Conservation (phyloP, 306 rosid species). For the Mucuna pruriens region DNA sequence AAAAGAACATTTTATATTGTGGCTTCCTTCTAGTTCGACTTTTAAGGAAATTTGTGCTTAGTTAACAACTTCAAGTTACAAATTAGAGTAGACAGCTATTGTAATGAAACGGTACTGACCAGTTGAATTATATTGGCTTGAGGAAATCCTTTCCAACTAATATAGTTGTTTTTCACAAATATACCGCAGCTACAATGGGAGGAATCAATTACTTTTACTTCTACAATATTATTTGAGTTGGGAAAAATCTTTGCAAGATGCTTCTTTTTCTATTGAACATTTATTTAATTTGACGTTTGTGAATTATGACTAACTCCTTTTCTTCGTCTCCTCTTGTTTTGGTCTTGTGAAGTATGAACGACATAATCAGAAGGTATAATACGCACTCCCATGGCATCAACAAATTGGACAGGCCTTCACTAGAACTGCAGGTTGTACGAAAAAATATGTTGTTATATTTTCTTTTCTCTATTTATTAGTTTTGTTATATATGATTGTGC, state of each 20-base stretch:
- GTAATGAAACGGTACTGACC: neutral
- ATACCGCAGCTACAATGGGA: too few species aligned
- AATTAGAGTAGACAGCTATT: neutral
- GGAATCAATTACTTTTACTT: neutral
- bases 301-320: neutral
- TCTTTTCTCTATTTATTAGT: neutral
- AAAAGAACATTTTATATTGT: neutral
- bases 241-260: neutral
- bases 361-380: slow-evolving; percentile 35
- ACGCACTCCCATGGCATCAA: slow-evolving; percentile 23
- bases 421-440: slow-evolving; percentile 39
- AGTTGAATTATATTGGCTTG: neutral
- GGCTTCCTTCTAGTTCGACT: neutral
- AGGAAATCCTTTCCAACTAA: neutral
- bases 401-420: slow-evolving; percentile 34
- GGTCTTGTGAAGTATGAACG: slow-evolving; percentile 29
- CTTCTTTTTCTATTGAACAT: neutral
- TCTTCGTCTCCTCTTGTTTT: neutral
- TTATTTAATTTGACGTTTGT: neutral
- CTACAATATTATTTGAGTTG: neutral
- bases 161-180: neutral
- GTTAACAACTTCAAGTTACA: neutral
- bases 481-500: neutral
- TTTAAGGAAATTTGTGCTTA: neutral
- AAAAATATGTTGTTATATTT: neutral